These are phyloP conservation scores for Ligustrum vulgare DNA, from an alignment of 257 asterid genomes.

Conservation along the genomic window DNA sequence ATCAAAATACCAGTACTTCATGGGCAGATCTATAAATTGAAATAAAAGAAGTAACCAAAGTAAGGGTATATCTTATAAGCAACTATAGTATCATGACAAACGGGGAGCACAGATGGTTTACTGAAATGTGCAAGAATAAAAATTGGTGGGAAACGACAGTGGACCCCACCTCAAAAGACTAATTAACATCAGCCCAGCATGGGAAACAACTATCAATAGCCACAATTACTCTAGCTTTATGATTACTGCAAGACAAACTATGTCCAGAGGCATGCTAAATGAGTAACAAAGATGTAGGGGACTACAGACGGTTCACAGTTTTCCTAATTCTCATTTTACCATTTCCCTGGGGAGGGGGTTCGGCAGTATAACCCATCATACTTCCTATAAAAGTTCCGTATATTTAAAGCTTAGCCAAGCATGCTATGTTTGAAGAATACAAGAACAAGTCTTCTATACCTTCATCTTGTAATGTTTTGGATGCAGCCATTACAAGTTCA, in stretches of 20 bases:
- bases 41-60: constrained; percentile 7
- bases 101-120: not conserved
- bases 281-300: not conserved
- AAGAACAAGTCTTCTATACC: constrained; percentile 39
- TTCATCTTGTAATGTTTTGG: constrained; percentile 81
- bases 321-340: not conserved
- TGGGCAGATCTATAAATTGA: not conserved
- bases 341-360: too few relatives aligned
- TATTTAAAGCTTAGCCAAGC: not conserved
- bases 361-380: too few relatives aligned
- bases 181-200: constrained; percentile 5
- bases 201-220: not conserved
- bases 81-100: constrained; percentile 3
- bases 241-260: not conserved
- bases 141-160: constrained; percentile 6
- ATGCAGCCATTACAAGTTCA: constrained; percentile 74
- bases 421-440: constrained; percentile 19
- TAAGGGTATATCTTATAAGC: not conserved
- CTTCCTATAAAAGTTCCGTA: too few relatives aligned
- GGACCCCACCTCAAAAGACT: not conserved
- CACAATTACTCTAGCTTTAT: not conserved
- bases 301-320: not conserved
- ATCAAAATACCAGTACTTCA: constrained; percentile 4
- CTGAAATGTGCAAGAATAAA: not conserved
- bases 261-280: not conserved